Evolutionary conservation across 352 stramenopile species (phyloP), one percentile per base, ranked within the genome.

Genomic region (Phytopythium vexans): DNA sequence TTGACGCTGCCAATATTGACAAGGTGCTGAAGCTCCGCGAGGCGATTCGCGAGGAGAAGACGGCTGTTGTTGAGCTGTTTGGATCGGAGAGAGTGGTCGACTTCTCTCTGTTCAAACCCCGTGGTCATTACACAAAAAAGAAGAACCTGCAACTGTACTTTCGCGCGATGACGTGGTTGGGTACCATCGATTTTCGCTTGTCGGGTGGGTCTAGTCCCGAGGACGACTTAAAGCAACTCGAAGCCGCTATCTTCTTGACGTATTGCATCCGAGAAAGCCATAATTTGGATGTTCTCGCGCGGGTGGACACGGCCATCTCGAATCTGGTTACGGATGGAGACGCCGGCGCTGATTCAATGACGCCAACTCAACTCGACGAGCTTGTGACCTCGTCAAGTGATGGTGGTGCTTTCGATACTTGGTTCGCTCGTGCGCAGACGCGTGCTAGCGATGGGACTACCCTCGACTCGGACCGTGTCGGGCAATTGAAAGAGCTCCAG

Each of bases 21-120:
- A 62, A 51, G 15, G 15, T 62, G 8, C 6, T 16, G 15, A 45
- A 2, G 2, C 10, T 60, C 6, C 37, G 46, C 15, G 31, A 11
- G 3, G 32, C 36, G 16, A 53, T 68, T 43, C 3, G 52, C 6
- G 49, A 39, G 33, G 33, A 41, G 32, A 4, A 35, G 14, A 47
- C 40, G 14, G n/a, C 6, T 11, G 31, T 37, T 11, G 33, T 32
- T 2, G 14, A 50, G 9, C 2, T 72, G 32, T 66, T 68, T 12
- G 59, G 35, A 8, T 16, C 42, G 1, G 16, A 15, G 14, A 56
- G 56, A 40, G 38, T n/a, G 21, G 32, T 66, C 32, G 57, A 70
- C 36, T 63, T 70, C 14, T 70, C 62, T 16, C 41, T 51, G 32
- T 66, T 70, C 38, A 68, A 62, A 40, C 50, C 63, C 1, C 63